Evolutionary conservation across 2,329 filamentous ascomycete species (phyloP).

Genomic region (Zymoseptoria brevis): DNA sequence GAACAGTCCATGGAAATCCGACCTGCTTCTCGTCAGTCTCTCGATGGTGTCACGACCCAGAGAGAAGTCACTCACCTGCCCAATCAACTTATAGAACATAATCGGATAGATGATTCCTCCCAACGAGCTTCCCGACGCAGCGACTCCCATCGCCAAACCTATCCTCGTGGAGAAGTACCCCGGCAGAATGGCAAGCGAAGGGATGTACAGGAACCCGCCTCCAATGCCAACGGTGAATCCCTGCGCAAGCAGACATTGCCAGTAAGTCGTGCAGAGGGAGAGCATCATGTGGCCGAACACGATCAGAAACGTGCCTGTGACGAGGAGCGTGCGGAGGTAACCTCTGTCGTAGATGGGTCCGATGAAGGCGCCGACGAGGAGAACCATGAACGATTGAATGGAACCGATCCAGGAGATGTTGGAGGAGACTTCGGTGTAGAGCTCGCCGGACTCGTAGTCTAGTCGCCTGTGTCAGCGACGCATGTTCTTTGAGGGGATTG

Average conservation of each 20-base stretch:
- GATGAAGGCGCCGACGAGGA: constrained; percentile 38
- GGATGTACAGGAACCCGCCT: constrained; percentile 37
- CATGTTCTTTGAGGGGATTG: too few species aligned
- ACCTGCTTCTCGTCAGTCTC: constrained; percentile 6
- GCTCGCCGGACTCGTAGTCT: constrained; percentile 37
- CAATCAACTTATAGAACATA: constrained; percentile 28
- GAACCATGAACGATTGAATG: constrained; percentile 41
- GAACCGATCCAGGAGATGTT: constrained; percentile 38
- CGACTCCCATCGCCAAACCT: constrained; percentile 39
- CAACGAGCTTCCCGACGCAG: constrained; percentile 38
- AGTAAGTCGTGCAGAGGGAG: constrained; percentile 40
- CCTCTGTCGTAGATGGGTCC: constrained; percentile 45
- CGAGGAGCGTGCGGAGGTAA: constrained; percentile 38
- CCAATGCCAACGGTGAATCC: constrained; percentile 43
- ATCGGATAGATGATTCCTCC: constrained; percentile 31
- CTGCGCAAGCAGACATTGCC: constrained; percentile 44
- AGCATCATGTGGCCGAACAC: constrained; percentile 48
- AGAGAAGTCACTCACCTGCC: neutral
- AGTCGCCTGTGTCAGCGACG: too few species aligned
- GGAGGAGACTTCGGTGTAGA: constrained; percentile 26
- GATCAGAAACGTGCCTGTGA: constrained; percentile 37
- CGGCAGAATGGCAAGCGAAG: constrained; percentile 39
- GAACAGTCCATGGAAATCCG: constrained; percentile 26
- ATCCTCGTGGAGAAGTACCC: constrained; percentile 42
- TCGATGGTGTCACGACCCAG: neutral